These are phyloP conservation scores for Xylona heveae DNA, from an alignment of 495 filamentous ascomycete species.

Conservation along the genomic window DNA sequence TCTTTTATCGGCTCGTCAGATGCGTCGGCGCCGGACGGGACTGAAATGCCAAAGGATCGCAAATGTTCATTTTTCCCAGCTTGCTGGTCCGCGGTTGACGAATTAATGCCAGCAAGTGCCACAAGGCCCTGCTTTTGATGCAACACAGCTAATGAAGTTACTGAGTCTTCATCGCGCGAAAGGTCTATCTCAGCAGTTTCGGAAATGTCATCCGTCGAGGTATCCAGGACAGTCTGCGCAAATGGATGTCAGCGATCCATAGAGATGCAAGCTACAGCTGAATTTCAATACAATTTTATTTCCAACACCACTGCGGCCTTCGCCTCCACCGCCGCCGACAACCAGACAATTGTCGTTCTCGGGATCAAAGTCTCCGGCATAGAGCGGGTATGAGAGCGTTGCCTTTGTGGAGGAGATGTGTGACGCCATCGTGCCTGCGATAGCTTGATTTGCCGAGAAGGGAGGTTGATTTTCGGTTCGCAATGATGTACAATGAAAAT, in stretches of 20 bases:
- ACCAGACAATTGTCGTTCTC: slow-evolving; percentile 50
- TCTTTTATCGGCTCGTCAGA: slow-evolving; percentile 7
- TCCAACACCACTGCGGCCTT: slow-evolving; percentile 62
- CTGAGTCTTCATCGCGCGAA: slow-evolving; percentile 76
- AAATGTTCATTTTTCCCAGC: slow-evolving; percentile 77
- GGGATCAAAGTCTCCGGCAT: slow-evolving; percentile 74
- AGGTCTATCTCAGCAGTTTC: slow-evolving; percentile 57
- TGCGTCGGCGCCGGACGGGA: slow-evolving; percentile 19
- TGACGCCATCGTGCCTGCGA: slow-evolving; percentile 23
- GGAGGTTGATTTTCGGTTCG: no score
- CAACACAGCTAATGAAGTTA: slow-evolving; percentile 51
- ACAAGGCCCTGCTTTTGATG: slow-evolving; percentile 22
- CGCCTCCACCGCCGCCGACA: slow-evolving; percentile 82
- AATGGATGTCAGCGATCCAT: slow-evolving; percentile 1
- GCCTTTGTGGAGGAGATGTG: slow-evolving; percentile 37
- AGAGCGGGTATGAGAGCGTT: slow-evolving; percentile 72
- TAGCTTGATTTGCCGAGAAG: no score
- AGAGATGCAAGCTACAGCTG: not conserved
- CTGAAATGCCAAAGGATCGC: slow-evolving; percentile 47
- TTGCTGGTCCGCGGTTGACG: slow-evolving; percentile 41
- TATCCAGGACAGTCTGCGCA: slow-evolving; percentile 45
- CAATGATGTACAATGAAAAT: no score
- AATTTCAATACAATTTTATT: slow-evolving; percentile 60
- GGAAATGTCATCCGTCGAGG: slow-evolving; percentile 36
- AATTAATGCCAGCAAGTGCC: slow-evolving; percentile 75